These are phyloP conservation scores for Clarireedia paspali DNA, from an alignment of 2,329 filamentous ascomycete species.

Conservation along the genomic window DNA sequence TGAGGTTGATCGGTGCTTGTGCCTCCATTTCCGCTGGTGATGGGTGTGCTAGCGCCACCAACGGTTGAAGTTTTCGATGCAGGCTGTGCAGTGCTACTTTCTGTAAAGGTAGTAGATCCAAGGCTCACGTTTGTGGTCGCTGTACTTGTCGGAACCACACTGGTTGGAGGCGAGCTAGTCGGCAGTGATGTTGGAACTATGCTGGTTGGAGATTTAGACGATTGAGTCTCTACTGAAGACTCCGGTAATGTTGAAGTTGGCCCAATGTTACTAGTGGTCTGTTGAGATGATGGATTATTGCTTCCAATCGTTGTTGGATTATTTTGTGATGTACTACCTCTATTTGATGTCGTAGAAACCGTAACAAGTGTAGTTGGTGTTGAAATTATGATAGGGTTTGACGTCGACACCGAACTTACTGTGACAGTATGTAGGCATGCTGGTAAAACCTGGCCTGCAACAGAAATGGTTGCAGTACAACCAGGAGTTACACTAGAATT, in stretches of 20 bases:
- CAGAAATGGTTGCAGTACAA: constrained; percentile 6
- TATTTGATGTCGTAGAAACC: neutral
- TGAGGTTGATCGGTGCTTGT: too few relatives aligned
- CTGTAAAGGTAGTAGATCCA: neutral
- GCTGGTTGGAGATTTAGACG: neutral
- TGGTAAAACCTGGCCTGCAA: neutral
- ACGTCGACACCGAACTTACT: neutral
- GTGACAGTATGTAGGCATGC: constrained; percentile 5
- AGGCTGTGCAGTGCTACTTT: too few relatives aligned
- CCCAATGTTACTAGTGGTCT: neutral
- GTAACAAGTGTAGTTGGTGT: neutral
- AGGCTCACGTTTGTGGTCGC: neutral
- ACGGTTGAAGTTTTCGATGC: too few relatives aligned
- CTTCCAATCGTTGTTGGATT: too few relatives aligned
- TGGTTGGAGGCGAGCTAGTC: neutral
- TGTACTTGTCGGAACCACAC: neutral
- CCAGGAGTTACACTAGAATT: constrained; percentile 1
- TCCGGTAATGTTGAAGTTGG: neutral
- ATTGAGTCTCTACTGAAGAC: neutral
- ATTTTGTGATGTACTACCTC: neutral
- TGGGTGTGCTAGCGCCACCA: neutral
- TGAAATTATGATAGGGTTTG: neutral
- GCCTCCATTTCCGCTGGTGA: neutral
- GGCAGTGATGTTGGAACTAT: neutral
- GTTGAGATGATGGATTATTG: neutral